Percentiles rank a stretch among this genome's conserved stretches.
Conservation (phyloP, 164 flowering plant species). For the Taxillus chinensis region DNA sequence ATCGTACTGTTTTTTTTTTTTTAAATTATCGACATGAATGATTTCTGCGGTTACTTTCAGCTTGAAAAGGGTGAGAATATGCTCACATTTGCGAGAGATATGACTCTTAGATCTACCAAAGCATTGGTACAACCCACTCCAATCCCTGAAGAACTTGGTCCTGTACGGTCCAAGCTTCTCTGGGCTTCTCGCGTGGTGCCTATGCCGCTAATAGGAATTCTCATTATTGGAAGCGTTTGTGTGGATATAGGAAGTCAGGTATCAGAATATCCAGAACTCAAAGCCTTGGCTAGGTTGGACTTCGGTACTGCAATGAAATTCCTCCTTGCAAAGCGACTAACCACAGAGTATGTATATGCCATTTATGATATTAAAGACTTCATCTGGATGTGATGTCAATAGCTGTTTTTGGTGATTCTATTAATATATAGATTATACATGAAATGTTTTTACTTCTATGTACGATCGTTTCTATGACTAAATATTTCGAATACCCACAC, state of each 20-base stretch:
- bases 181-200: constrained; percentile 93
- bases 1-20: too few relatives aligned
- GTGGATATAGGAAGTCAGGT: constrained; percentile 41
- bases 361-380: not conserved
- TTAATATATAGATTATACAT: not conserved
- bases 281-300: constrained; percentile 86
- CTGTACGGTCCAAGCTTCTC: constrained; percentile 87
- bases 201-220: constrained; percentile 95
- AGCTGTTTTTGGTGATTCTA: not conserved
- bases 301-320: constrained; percentile 88
- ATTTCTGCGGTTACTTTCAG: constrained; percentile 30
- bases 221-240: constrained; percentile 71
- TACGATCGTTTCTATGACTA: too few relatives aligned
- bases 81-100: constrained; percentile 85
- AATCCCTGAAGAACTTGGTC: constrained; percentile 64
- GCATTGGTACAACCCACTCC: constrained; percentile 53
- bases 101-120: constrained; percentile 78
- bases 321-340: constrained; percentile 72
- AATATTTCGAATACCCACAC: too few relatives aligned
- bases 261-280: constrained; percentile 66
- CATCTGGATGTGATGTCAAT: not conserved
- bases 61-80: constrained; percentile 81
- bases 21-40: too few relatives aligned
- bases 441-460: not conserved
- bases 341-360: constrained; percentile 65